Percentiles rank a stretch among this genome's conserved stretches.
Evolutionary conservation across 2,329 filamentous ascomycete genomes (phyloP).

Genomic region (Fusarium sulawesiense): DNA sequence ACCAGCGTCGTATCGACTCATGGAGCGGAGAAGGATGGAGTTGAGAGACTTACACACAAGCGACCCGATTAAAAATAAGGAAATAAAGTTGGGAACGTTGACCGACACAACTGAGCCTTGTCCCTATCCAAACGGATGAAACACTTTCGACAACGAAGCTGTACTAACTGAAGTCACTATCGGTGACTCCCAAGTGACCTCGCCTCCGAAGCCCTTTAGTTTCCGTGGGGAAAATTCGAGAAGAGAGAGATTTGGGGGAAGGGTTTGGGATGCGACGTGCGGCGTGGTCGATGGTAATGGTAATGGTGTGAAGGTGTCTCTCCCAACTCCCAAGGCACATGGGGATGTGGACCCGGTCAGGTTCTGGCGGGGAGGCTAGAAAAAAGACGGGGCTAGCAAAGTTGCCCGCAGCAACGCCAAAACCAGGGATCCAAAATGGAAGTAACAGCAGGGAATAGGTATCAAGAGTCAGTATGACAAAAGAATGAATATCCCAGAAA

Average conservation of each 20-base stretch:
- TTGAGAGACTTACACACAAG: conserved; percentile 40
- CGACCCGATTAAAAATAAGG: conserved; percentile 26
- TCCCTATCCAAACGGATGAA: conserved; percentile 8
- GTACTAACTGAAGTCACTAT: conserved; percentile 26
- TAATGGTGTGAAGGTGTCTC: conserved; percentile 24
- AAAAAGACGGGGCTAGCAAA: conserved; percentile 38
- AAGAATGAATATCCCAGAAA: conserved; percentile 14
- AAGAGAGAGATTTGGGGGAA: conserved; percentile 38
- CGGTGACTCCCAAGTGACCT: conserved; percentile 30
- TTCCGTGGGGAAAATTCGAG: conserved; percentile 31
- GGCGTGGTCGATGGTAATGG: conserved; percentile 33
- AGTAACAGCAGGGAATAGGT: conserved; percentile 15
- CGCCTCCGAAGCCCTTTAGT: conserved; percentile 23
- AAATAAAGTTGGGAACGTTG: conserved; percentile 21
- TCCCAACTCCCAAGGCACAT: conserved; percentile 15
- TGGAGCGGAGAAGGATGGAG: conserved; percentile 18
- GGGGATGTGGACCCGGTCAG: conserved; percentile 28
- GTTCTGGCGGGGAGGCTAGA: conserved; percentile 20
- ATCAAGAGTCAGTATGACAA: conserved; percentile 3
- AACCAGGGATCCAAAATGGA: conserved; percentile 20
- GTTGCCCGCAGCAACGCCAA: conserved; percentile 46
- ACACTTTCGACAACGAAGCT: conserved; percentile 8
- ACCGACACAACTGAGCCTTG: conserved; percentile 5
- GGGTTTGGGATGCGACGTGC: conserved; percentile 38
- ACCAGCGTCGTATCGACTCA: conserved; percentile 41